These are phyloP conservation scores for Nemania serpens DNA, from an alignment of 2,329 filamentous ascomycete genomes.

Conservation along the genomic window DNA sequence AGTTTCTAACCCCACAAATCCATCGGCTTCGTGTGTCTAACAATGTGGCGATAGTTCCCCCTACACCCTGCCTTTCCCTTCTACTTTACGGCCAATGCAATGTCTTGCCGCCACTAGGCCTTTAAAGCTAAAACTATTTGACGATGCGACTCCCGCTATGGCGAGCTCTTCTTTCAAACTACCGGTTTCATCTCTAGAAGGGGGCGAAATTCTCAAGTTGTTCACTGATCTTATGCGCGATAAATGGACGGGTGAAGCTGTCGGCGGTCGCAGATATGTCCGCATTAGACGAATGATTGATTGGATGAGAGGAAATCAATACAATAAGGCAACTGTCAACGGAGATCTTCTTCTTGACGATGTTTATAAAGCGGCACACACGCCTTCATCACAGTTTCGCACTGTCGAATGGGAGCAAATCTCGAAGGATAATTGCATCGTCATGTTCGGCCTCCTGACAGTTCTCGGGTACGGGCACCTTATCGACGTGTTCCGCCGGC, in stretches of 20 bases:
- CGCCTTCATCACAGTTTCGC: not conserved
- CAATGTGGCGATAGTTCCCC: too few relatives aligned
- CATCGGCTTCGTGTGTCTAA: too few relatives aligned
- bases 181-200: not conserved
- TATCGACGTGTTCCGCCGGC: not conserved
- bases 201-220: not conserved
- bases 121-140: not conserved
- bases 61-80: not conserved
- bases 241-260: not conserved
- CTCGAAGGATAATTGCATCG: not conserved
- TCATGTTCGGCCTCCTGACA: conserved; percentile 8
- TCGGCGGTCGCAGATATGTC: conserved; percentile 3
- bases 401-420: conserved; percentile 5
- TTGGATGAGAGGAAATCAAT: conserved; percentile 8
- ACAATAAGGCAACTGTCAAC: not conserved
- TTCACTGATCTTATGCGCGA: conserved; percentile 4
- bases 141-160: not conserved
- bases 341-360: conserved; percentile 10
- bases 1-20: too few relatives aligned
- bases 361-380: not conserved
- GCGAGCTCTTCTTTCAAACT: not conserved
- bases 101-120: not conserved
- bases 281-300: not conserved
- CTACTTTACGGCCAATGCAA: not conserved
- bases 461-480: conserved; percentile 8